Evolutionary conservation across 495 filamentous ascomycete genomes (phyloP).

Genomic region (Penicillium odoratum): DNA sequence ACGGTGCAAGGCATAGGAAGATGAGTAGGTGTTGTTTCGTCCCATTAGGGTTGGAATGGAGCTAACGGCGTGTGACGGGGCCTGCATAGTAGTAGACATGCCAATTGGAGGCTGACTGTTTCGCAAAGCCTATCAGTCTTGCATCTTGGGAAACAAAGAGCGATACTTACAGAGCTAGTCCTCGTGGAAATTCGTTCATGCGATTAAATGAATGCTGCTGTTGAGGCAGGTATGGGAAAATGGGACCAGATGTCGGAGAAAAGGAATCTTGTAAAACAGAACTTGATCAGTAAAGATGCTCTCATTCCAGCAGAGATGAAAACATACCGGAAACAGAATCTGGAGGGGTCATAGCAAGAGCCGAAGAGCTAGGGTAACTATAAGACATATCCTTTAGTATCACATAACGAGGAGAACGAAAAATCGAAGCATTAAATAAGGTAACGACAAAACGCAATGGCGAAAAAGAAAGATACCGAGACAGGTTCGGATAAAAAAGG

Average conservation of each 20-base stretch:
- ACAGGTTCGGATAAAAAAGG: constrained; percentile 20
- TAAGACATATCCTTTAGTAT: constrained; percentile 25
- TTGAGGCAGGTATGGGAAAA: constrained; percentile 40
- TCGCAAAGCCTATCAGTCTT: constrained; percentile 17
- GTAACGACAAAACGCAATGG: constrained; percentile 7
- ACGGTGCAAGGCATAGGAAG: constrained; percentile 37
- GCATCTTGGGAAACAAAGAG: not conserved
- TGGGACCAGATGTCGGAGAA: constrained; percentile 36
- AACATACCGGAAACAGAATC: constrained; percentile 49
- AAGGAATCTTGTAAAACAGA: constrained; percentile 37
- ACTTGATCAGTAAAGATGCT: constrained; percentile 13
- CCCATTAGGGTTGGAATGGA: constrained; percentile 34
- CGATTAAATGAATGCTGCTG: constrained; percentile 39
- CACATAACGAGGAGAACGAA: constrained; percentile 14
- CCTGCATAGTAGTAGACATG: constrained; percentile 37
- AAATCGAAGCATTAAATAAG: constrained; percentile 5
- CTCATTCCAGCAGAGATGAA: constrained; percentile 10
- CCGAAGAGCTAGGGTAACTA: constrained; percentile 43
- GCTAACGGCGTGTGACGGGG: constrained; percentile 26
- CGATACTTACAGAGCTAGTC: constrained; percentile 44
- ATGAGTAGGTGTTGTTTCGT: constrained; percentile 37
- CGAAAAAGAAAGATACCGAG: constrained; percentile 15
- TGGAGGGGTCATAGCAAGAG: constrained; percentile 48
- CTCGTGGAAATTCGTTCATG: constrained; percentile 43
- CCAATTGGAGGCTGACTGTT: constrained; percentile 40